phyloP scores from a whole-genome alignment of 306 rosid species.

The Macrotyloma uniflorum region DNA sequence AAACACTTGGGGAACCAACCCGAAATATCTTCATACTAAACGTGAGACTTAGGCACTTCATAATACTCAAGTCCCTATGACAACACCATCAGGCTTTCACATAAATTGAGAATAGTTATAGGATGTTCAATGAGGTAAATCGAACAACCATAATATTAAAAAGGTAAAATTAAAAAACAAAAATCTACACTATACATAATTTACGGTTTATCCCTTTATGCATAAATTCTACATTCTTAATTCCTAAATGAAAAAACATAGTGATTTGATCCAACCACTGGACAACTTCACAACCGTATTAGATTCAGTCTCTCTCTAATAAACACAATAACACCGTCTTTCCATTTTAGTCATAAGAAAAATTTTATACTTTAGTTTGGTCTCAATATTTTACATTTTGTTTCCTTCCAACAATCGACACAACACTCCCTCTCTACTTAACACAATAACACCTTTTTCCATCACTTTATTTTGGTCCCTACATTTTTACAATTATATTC shows the following conservation, averaged over 20 bases:
- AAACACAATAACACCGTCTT: not conserved
- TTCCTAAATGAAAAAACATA: not conserved
- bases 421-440: not conserved
- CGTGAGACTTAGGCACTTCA: too few species aligned
- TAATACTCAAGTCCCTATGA: too few species aligned
- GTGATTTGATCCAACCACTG: not conserved
- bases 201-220: not conserved
- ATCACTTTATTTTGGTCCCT: not conserved
- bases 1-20: too few species aligned
- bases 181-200: not conserved
- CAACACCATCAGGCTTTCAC: not conserved
- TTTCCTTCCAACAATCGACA: not conserved
- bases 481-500: not conserved
- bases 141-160: not conserved
- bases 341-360: not conserved
- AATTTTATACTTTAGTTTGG: not conserved
- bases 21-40: too few species aligned
- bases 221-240: not conserved
- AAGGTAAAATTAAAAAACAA: not conserved
- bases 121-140: slow-evolving; percentile 15
- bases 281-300: not conserved
- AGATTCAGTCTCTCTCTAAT: not conserved
- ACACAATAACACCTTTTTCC: not conserved
- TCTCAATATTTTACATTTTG: not conserved
- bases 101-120: not conserved